These are phyloP conservation scores for Lantana camara DNA, from an alignment of 257 asterid genomes.

Conservation along the genomic window DNA sequence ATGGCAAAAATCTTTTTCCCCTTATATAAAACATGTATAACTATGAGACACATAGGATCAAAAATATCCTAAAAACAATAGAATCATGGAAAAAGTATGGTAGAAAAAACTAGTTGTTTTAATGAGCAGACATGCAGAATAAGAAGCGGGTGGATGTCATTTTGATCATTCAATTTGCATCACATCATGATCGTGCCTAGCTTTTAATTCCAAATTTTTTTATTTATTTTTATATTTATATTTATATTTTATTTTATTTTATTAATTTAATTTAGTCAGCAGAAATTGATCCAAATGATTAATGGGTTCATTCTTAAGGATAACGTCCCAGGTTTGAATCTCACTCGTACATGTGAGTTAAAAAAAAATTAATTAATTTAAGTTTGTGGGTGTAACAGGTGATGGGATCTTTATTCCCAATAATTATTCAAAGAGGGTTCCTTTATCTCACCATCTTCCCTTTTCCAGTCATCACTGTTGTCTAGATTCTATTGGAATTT, in stretches of 20 bases:
- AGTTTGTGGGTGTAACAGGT: constrained; percentile 6
- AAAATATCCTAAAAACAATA: too few relatives aligned
- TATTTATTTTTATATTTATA: neutral
- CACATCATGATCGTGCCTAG: neutral
- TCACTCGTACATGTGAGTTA: too few relatives aligned
- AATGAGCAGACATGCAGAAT: neutral
- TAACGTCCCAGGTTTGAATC: too few relatives aligned
- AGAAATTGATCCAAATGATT: too few relatives aligned
- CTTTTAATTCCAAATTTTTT: neutral
- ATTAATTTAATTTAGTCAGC: too few relatives aligned
- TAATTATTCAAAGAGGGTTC: constrained; percentile 14
- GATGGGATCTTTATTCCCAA: constrained; percentile 29
- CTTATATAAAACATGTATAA: too few relatives aligned
- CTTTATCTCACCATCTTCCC: constrained; percentile 26
- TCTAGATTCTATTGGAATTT: constrained; percentile 32
- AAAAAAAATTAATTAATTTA: neutral
- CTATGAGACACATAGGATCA: too few relatives aligned
- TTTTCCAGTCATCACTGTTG: constrained; percentile 23
- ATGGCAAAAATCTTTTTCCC: too few relatives aligned
- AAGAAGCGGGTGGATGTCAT: neutral
- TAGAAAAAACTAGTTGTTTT: neutral
- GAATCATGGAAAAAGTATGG: constrained; percentile 6
- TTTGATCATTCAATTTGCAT: constrained; percentile 8
- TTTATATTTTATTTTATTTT: too few relatives aligned
- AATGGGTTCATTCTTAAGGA: too few relatives aligned